These are phyloP conservation scores for Apostasia ramifera DNA, from an alignment of 106 monocot species.

Conservation along the genomic window DNA sequence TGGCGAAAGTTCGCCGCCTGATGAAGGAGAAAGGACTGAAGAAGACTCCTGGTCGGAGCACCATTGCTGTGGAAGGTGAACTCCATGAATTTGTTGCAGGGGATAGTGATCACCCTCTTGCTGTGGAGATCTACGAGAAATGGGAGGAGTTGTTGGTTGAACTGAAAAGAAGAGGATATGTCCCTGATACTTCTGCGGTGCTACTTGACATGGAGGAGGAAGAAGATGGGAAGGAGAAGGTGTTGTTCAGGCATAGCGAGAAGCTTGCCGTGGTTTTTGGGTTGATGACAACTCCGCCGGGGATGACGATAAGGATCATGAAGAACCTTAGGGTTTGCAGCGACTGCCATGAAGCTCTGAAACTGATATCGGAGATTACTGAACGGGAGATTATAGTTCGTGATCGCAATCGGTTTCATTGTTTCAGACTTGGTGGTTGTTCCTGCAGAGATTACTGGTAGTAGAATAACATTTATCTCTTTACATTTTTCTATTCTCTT, in stretches of 20 bases:
- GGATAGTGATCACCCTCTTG: slow-evolving; percentile 26
- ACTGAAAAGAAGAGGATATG: slow-evolving; percentile 39
- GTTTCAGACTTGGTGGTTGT: slow-evolving; percentile 40
- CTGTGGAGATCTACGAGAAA: slow-evolving; percentile 23
- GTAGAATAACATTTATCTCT: not conserved
- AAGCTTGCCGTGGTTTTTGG: slow-evolving; percentile 61
- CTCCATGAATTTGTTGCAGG: slow-evolving; percentile 60
- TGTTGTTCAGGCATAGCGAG: slow-evolving; percentile 59
- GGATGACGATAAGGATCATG: slow-evolving; percentile 59
- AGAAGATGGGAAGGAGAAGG: slow-evolving; percentile 39
- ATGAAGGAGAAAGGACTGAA: slow-evolving; percentile 61
- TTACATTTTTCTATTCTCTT: not conserved
- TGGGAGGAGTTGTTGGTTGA: slow-evolving; percentile 47
- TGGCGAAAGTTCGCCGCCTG: slow-evolving; percentile 28
- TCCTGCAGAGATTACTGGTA: slow-evolving; percentile 77
- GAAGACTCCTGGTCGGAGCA: slow-evolving; percentile 66
- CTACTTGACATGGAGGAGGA: slow-evolving; percentile 57
- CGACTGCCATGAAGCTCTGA: slow-evolving; percentile 61
- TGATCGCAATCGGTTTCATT: slow-evolving; percentile 64
- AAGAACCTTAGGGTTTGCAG: slow-evolving; percentile 72
- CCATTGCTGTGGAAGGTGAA: slow-evolving; percentile 25
- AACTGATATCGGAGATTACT: slow-evolving; percentile 45
- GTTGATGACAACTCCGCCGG: slow-evolving; percentile 36
- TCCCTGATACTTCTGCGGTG: slow-evolving; percentile 50
- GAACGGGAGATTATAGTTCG: slow-evolving; percentile 41